Conservation (phyloP, 2,329 filamentous ascomycete genomes). For the Microcyclospora tardicrescens region DNA sequence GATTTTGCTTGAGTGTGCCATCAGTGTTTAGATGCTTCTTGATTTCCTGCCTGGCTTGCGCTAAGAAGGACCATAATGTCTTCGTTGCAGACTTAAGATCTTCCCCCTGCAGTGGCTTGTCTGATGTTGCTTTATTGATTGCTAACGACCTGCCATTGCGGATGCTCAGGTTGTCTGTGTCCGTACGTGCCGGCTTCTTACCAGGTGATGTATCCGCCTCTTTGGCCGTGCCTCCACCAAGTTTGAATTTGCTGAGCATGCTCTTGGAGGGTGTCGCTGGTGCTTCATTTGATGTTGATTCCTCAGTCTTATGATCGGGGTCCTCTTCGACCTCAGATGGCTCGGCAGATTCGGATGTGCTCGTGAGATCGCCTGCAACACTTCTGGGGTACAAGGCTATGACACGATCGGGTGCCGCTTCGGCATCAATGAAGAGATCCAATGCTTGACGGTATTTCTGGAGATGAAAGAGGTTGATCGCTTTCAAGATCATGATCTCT, state of each 20-base stretch:
- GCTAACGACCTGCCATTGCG: constrained; percentile 22
- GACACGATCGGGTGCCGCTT: constrained; percentile 79
- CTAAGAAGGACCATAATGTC: constrained; percentile 76
- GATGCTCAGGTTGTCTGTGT: constrained; percentile 44
- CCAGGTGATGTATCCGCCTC: constrained; percentile 45
- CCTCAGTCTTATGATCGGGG: constrained; percentile 14
- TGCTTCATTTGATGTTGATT: constrained; percentile 19
- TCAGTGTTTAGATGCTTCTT: constrained; percentile 48
- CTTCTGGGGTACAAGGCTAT: constrained; percentile 69
- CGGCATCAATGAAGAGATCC: constrained; percentile 81
- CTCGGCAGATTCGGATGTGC: constrained; percentile 28
- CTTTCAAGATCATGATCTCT: constrained; percentile 84
- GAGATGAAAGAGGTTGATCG: constrained; percentile 67
- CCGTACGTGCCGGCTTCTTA: constrained; percentile 42
- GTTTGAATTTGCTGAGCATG: constrained; percentile 35
- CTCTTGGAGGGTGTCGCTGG: constrained; percentile 24
- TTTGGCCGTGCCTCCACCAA: constrained; percentile 30
- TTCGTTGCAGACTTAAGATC: constrained; percentile 71
- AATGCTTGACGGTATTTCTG: constrained; percentile 75
- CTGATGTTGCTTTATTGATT: constrained; percentile 34
- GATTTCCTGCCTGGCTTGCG: constrained; percentile 60
- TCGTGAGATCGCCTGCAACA: constrained; percentile 72
- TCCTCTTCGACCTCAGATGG: constrained; percentile 17
- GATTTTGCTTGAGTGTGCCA: constrained; percentile 44
- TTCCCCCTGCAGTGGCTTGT: constrained; percentile 57